Percentiles rank a stretch among this genome's conserved stretches.
Conservation (phyloP, 2,329 filamentous ascomycete genomes). For the Ophiosphaerella korrae region DNA sequence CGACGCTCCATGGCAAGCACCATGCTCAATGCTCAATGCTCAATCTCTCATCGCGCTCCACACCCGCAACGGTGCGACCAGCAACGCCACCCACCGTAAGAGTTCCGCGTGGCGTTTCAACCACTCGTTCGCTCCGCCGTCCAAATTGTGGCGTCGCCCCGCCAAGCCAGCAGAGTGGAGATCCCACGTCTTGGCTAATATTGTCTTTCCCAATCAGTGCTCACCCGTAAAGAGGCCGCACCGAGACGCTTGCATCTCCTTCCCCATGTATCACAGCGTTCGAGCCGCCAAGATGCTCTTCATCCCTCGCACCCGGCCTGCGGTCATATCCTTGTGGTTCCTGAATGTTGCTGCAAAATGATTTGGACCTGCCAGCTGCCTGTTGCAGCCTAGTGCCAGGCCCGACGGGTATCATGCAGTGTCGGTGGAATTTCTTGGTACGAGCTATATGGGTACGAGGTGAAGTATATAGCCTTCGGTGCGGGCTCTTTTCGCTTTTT, state of each 20-base stretch:
- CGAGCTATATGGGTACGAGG: slow-evolving; percentile 10
- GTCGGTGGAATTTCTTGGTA: neutral
- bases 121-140: neutral
- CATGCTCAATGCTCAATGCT: no score
- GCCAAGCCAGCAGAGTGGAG: slow-evolving; percentile 27
- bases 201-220: slow-evolving; percentile 34
- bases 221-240: slow-evolving; percentile 3
- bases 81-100: no score
- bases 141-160: slow-evolving; percentile 19
- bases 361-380: slow-evolving; percentile 24
- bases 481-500: neutral
- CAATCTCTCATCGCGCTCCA: no score
- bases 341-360: slow-evolving; percentile 15
- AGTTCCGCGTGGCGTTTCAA: no score
- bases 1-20: no score
- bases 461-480: slow-evolving; percentile 25
- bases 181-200: slow-evolving; percentile 17
- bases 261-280: slow-evolving; percentile 26
- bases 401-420: no score
- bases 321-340: slow-evolving; percentile 16
- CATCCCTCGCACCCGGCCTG: slow-evolving; percentile 16
- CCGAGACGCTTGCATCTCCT: slow-evolving; percentile 12
- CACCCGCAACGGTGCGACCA: no score
- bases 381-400: slow-evolving; percentile 19
- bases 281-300: slow-evolving; percentile 2